Conservation (phyloP, 768 basidiomycete species). For the Lactifluus piperatus region DNA sequence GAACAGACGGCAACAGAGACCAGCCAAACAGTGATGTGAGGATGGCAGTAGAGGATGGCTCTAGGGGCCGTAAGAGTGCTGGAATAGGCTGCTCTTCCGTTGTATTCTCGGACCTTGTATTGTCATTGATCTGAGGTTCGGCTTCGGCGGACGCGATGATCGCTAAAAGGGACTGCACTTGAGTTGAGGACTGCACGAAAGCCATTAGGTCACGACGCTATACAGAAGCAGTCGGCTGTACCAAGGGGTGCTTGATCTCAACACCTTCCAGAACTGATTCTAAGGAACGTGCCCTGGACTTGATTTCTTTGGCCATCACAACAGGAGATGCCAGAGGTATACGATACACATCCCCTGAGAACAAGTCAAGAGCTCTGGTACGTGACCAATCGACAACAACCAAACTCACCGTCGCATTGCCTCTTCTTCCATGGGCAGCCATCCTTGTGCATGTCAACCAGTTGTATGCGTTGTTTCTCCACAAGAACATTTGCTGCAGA, state of each 20-base stretch:
- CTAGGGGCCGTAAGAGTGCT: background rate
- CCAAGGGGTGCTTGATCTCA: slow-evolving; percentile 64
- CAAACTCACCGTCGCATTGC: slow-evolving; percentile 65
- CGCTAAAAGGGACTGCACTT: slow-evolving; percentile 44
- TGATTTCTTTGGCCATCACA: slow-evolving; percentile 54
- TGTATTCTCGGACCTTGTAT: slow-evolving; percentile 11
- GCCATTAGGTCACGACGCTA: background rate
- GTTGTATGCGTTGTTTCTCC: slow-evolving; percentile 58
- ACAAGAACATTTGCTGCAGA: slow-evolving; percentile 53
- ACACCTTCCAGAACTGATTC: slow-evolving; percentile 46
- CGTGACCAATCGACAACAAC: background rate
- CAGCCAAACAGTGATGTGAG: slow-evolving; percentile 43
- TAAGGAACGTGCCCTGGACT: slow-evolving; percentile 42
- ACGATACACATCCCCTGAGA: slow-evolving; percentile 27
- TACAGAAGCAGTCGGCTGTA: slow-evolving; percentile 27
- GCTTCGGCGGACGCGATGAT: slow-evolving; percentile 31
- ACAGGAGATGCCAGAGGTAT: slow-evolving; percentile 62
- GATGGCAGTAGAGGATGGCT: slow-evolving; percentile 33
- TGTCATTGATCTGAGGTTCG: slow-evolving; percentile 24
- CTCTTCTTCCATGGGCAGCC: slow-evolving; percentile 79
- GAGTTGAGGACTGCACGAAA: slow-evolving; percentile 42
- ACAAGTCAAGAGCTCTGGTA: background rate
- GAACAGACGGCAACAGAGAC: slow-evolving; percentile 30
- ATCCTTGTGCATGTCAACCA: slow-evolving; percentile 67
- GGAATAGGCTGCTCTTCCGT: background rate